Base-by-base conservation (phyloP, 495 filamentous ascomycete species). In the Talaromyces thailandensis region DNA sequence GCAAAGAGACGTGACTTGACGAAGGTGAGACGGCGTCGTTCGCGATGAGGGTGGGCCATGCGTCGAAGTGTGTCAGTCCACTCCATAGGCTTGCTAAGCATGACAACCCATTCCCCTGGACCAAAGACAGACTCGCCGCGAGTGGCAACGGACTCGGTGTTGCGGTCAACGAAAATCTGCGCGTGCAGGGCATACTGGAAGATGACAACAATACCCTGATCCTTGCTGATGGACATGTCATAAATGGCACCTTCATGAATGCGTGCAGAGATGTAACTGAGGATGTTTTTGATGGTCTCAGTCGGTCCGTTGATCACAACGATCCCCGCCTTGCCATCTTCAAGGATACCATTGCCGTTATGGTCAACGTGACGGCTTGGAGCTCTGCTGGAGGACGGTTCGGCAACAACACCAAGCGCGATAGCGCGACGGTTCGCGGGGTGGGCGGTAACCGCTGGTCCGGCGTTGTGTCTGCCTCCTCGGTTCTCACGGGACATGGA, bases 21-120 rank as follows among this genome's bases (percentile, higher is more conserved):
- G 66, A 73, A 75, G 16, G 73, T 72, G 16, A 75, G 65, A 57
- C 73, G 73, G 16, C 73, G 73, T 16, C 73, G 71, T 55, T 75
- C 73, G n/a, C 70, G 66, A 45, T 65, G 64, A 4, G 72, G 72
- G 63, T 71, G 68, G 25, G 68, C 69, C 73, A 75, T 75, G 26
- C 68, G 67, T 28, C 65, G 65, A 58, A 67, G 66, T 26, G 71
- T 69, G 12, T 71, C 71, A 52, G 69, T 71, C 71, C 70, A 73
- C 57, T 70, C 66, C 24, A 69, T 63, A 14, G 69, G 60, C 63
- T 70, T 64, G 6, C 63, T 66, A 51, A 74, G 32, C 32, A 69
- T 68, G 31, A 72, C 64, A 8, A 55, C 52, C 31, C 69, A 70
- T 12, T 55, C 21, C 28, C 67, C 68, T n/a, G 11, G 26, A 35